Evolutionary conservation across 257 asterid species (phyloP), one percentile per base, ranked within the genome.

Genomic region (Lavandula angustifolia): DNA sequence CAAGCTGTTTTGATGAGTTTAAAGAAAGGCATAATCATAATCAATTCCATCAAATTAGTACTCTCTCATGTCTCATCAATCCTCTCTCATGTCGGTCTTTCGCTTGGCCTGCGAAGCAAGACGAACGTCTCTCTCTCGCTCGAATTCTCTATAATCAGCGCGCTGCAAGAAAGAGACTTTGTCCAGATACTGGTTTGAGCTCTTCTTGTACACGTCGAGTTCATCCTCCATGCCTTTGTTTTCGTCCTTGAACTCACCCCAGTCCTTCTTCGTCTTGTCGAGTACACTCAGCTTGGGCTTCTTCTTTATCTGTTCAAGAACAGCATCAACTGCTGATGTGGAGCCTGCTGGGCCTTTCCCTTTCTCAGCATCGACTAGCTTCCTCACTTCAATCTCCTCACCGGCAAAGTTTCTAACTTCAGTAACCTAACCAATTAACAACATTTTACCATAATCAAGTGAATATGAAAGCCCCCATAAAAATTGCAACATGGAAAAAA

Each of bases 331-430:
- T 4, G 96, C 96, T 54, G 95, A 92, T 46, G 83, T 16, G 31
- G 91, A 33, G 42, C 86, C 80, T 35, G 79, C 89, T 29, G 82
- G 73, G 62, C 70, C 82, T 77, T 80, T 85, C 22, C 88, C 95
- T 78, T 86, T 87, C 60, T 85, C 92, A 9, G 81, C 84, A 61
- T 89, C 99, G 14, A 89, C 84, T 9, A 87, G 73, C 72, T 89
- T 92, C 88, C 78, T 92, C 73, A 89, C 87, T 78, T 87, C 90
- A 5, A 92, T 72, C 12, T 85, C 91, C 82, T 89, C 88, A 32
- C 99, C 97, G 12, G 99, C 97, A 73, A 92, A 92, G 78, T 87
- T 92, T 58, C 95, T 83, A 62, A 92, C 87, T 73, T 92, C 96
- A 12, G 90, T 84, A 3, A 87, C 73, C 99, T 92, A 74, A 37